Evolutionary conservation across 1,284 basidiomycete species (phyloP).

Genomic region (Farysia itapuensis): DNA sequence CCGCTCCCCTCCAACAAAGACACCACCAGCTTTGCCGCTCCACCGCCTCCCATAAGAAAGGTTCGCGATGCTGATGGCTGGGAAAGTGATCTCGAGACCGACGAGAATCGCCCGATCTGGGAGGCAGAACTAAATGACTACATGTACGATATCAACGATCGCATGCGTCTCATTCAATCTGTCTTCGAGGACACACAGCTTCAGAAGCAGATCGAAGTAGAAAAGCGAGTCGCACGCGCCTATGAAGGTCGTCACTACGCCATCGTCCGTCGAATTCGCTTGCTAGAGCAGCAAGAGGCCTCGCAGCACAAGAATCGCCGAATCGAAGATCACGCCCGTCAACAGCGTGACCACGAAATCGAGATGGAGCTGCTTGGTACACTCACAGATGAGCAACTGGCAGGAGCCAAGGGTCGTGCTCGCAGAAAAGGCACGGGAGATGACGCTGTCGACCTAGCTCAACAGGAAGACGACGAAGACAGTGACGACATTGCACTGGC

Average conservation of each 20-base stretch:
- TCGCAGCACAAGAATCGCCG: constrained; percentile 20
- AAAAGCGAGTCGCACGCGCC: constrained; percentile 36
- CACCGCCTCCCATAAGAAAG: constrained; percentile 35
- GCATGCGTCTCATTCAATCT: constrained; percentile 36
- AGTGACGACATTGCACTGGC: constrained; percentile 32
- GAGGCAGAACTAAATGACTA: constrained; percentile 46
- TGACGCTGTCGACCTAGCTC: constrained; percentile 25
- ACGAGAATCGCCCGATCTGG: constrained; percentile 51
- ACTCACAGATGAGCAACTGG: constrained; percentile 28
- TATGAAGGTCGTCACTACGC: constrained; percentile 49
- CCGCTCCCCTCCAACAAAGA: constrained; percentile 33
- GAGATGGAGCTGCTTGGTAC: constrained; percentile 54
- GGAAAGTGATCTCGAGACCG: constrained; percentile 54
- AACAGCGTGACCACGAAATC: constrained; percentile 47
- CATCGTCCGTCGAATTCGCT: constrained; percentile 29
- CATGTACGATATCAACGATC: constrained; percentile 27
- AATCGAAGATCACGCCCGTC: constrained; percentile 32
- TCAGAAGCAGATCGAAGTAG: constrained; percentile 34
- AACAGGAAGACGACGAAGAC: constrained; percentile 15
- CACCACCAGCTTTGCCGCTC: constrained; percentile 28
- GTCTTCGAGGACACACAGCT: constrained; percentile 19
- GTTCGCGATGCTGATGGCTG: constrained; percentile 40
- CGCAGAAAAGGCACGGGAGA: constrained; percentile 17
- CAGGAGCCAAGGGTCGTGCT: constrained; percentile 8
- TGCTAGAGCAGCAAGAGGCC: constrained; percentile 33